Percentiles rank a stretch among this genome's conserved stretches.
Conservation (phyloP, 176 grass and related monocot species). For the Rhynchospora breviuscula region DNA sequence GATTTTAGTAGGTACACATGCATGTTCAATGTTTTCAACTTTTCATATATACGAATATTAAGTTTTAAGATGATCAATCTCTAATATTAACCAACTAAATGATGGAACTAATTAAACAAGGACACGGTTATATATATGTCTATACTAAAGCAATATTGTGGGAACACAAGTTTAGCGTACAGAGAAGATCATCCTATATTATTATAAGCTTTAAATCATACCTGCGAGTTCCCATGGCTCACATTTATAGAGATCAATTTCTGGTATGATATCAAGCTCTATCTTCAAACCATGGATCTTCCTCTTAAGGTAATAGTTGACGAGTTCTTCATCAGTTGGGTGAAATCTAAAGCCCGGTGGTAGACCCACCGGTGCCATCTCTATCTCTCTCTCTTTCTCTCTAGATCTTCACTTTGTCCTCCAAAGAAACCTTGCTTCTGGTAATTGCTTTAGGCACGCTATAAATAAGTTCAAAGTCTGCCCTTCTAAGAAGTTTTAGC, state of each 20-base stretch:
- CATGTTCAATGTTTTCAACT: not conserved
- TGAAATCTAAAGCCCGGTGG: constrained; percentile 95
- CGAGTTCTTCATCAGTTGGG: constrained; percentile 89
- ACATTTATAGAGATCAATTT: constrained; percentile 97
- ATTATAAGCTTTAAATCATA: constrained; percentile 5
- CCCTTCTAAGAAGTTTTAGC: constrained; percentile 53
- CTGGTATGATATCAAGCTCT: constrained; percentile 96
- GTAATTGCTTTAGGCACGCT: constrained; percentile 37
- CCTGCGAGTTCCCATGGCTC: constrained; percentile 98
- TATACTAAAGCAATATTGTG: no score
- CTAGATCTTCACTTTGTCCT: not conserved
- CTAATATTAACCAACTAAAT: not conserved
- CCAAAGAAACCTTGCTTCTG: constrained; percentile 54
- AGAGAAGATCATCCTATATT: not conserved
- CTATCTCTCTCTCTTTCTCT: not conserved
- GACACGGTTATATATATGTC: no score
- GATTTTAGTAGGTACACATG: not conserved
- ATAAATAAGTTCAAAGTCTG: constrained; percentile 52
- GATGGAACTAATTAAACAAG: no score
- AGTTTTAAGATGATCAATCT: not conserved
- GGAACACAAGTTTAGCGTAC: no score
- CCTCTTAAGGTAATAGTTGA: constrained; percentile 98
- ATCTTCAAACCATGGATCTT: constrained; percentile 97
- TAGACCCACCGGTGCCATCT: constrained; percentile 90
- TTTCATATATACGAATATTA: not conserved